Evolutionary conservation across 352 stramenopile species (phyloP), one percentile per base, ranked within the genome.

Genomic region (Phytophthora palmivora): DNA sequence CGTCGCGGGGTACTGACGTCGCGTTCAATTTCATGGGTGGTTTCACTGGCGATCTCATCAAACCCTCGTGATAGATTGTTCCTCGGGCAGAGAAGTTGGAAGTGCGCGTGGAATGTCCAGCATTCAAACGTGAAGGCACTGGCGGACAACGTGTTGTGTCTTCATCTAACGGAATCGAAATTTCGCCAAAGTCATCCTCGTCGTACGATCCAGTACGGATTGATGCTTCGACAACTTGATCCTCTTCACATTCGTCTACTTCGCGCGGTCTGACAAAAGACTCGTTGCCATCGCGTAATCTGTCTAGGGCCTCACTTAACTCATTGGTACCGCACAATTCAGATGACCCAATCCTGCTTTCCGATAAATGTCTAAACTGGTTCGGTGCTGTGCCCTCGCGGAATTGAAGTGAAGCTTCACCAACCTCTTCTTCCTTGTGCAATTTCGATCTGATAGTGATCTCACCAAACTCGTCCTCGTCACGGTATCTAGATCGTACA

Each of bases 121-220:
- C 32, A 30, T 34, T 12, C 11, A 33, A 22, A n/a, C 33, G 38
- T 19, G 54, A 57, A 41, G 28, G 30, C 0, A 30, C 21, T 26
- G 28, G 33, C 12, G 22, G 6, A 14, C 41, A 44, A 49, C 42
- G 18, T 15, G 9, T 6, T 44, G 43, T 15, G 21, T 61, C 41
- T 33, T 67, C 50, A 0, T 55, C 36, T 22, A 68, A 38, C 7
- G 52, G 59, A n/a, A 68, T 56, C 15, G 59, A 63, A 22, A 68
- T 56, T 16, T 69, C 60, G 2, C 52, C 36, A 15, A 57, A 51
- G 11, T 57, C 55, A 19, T 48, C 44, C 24, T 28, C 24, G 24
- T 28, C 24, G 24, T 28, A 28, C 24, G 24, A 28, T 28, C 24
- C 24, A 28, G 24, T 28, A 6, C 24, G 24, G 24, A 28, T 28